Percentiles rank a stretch among this genome's conserved stretches.
phyloP scores from a whole-genome alignment of 1,284 basidiomycete genomes.

The Naganishia albida region DNA sequence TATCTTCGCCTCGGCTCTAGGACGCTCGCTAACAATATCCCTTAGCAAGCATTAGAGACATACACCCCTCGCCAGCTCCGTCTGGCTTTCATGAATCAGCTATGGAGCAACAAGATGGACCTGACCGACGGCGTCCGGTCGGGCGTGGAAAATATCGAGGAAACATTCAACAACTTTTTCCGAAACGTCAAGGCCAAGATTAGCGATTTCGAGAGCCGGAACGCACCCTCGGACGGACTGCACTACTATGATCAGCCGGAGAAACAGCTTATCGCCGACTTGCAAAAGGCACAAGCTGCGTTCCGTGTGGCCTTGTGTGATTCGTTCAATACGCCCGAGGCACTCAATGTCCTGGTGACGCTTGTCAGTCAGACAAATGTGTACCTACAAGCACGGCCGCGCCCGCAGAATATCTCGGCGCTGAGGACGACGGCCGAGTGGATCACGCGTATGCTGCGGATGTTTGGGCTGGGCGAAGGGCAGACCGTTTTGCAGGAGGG shows the following conservation, averaged over 20 bases:
- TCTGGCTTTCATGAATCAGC: slow-evolving; percentile 87
- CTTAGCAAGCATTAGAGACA: slow-evolving; percentile 81
- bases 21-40: slow-evolving; percentile 28
- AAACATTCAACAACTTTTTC: slow-evolving; percentile 94
- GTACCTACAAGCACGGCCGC: slow-evolving; percentile 65
- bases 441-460: slow-evolving; percentile 84
- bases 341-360: slow-evolving; percentile 74
- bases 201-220: slow-evolving; percentile 51
- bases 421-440: slow-evolving; percentile 77
- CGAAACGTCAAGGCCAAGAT: slow-evolving; percentile 77
- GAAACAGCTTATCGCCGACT: slow-evolving; percentile 67
- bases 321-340: slow-evolving; percentile 93
- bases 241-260: slow-evolving; percentile 63
- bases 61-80: slow-evolving; percentile 87
- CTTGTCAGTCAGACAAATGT: slow-evolving; percentile 86
- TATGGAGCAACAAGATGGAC: slow-evolving; percentile 92
- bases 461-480: slow-evolving; percentile 93
- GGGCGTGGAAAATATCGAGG: slow-evolving; percentile 85
- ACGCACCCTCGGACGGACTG: slow-evolving; percentile 50
- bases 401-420: slow-evolving; percentile 64
- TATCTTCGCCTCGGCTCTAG: slow-evolving; percentile 31
- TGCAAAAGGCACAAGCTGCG: slow-evolving; percentile 71
- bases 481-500: slow-evolving; percentile 37
- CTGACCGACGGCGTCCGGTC: slow-evolving; percentile 84
- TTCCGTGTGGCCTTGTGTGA: slow-evolving; percentile 94